These are phyloP conservation scores for Curvularia sp. DNA, from an alignment of 2,329 filamentous ascomycete species.

Conservation along the genomic window DNA sequence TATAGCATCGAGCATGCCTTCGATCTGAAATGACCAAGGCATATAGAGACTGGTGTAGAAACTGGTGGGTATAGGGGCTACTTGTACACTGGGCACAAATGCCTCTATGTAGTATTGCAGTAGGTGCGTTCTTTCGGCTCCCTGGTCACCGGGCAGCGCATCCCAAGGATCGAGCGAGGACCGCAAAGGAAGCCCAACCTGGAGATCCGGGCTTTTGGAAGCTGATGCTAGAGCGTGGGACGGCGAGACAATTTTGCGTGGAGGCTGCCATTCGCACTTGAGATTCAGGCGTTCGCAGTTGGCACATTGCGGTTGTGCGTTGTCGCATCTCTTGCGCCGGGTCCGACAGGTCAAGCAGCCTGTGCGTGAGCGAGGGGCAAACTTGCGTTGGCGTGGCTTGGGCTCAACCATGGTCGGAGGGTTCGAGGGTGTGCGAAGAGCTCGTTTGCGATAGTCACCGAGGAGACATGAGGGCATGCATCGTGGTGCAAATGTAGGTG, in stretches of 20 bases:
- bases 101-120: slow-evolving; percentile 48
- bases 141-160: slow-evolving; percentile 33
- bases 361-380: slow-evolving; percentile 47
- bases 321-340: slow-evolving; percentile 48
- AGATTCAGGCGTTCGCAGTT: slow-evolving; percentile 48
- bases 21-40: slow-evolving; percentile 47
- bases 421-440: background rate
- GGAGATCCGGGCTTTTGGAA: slow-evolving; percentile 24
- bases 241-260: slow-evolving; percentile 32
- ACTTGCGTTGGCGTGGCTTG: slow-evolving; percentile 46
- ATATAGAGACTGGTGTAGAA: slow-evolving; percentile 49
- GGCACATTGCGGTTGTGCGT: slow-evolving; percentile 42
- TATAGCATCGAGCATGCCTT: slow-evolving; percentile 48
- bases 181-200: slow-evolving; percentile 25
- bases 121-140: slow-evolving; percentile 39
- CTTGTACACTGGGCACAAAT: slow-evolving; percentile 48
- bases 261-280: slow-evolving; percentile 47
- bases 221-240: slow-evolving; percentile 11
- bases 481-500: slow-evolving; percentile 10
- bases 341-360: slow-evolving; percentile 48
- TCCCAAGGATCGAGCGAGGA: slow-evolving; percentile 44
- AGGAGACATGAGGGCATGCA: slow-evolving; percentile 16
- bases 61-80: slow-evolving; percentile 45
- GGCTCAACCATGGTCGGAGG: slow-evolving; percentile 42
- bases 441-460: slow-evolving; percentile 25